Conservation (phyloP, 805 yeast genomes). For the Saturnispora hagleri region DNA sequence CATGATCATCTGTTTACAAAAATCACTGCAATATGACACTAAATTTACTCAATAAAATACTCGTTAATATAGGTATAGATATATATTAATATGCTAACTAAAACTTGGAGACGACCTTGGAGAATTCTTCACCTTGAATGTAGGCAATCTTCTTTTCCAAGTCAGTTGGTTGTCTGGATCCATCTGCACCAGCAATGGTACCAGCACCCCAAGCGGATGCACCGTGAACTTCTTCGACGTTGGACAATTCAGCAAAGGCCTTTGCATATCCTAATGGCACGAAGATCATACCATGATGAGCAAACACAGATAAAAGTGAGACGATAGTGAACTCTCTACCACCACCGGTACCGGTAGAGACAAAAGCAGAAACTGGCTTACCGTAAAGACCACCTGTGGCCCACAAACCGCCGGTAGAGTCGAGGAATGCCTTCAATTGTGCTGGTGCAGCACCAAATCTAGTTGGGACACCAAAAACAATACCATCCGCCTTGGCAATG, state of each 20-base stretch:
- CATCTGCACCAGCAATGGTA: slow-evolving; percentile 66
- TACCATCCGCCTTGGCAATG: slow-evolving; percentile 62
- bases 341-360: slow-evolving; percentile 74
- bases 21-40: too few relatives aligned
- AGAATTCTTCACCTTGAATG: slow-evolving; percentile 62
- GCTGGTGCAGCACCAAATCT: slow-evolving; percentile 78
- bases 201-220: slow-evolving; percentile 88
- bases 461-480: slow-evolving; percentile 79
- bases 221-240: slow-evolving; percentile 63
- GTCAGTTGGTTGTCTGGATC: slow-evolving; percentile 57
- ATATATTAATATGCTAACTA: background rate
- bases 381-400: slow-evolving; percentile 62
- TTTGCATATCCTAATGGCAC: slow-evolving; percentile 71
- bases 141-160: slow-evolving; percentile 56
- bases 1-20: too few relatives aligned
- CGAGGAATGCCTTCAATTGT: slow-evolving; percentile 71
- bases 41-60: background rate
- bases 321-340: slow-evolving; percentile 72
- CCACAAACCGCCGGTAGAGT: slow-evolving; percentile 74
- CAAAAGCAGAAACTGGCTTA: slow-evolving; percentile 67
- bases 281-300: slow-evolving; percentile 74
- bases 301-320: slow-evolving; percentile 52
- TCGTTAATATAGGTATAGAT: background rate
- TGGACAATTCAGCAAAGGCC: slow-evolving; percentile 43
- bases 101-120: slow-evolving; percentile 29